Conservation (phyloP, 179 eudicot genomes). For the Actinidia polygama region DNA sequence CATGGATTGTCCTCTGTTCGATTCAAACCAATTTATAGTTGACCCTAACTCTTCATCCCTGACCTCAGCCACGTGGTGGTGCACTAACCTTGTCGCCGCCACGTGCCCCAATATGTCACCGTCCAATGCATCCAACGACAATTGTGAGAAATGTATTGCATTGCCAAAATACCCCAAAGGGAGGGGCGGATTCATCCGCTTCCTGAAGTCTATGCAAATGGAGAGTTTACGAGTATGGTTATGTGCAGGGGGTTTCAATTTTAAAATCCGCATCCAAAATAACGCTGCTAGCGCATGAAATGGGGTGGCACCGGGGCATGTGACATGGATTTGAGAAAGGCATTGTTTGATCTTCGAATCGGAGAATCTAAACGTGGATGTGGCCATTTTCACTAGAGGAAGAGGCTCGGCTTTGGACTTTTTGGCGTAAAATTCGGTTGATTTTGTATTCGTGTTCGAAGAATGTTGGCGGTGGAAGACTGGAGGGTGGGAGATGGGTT, state of each 20-base stretch:
- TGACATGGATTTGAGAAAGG: constrained; percentile 31
- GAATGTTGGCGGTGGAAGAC: constrained; percentile 34
- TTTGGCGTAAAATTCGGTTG: constrained; percentile 17
- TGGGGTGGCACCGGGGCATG: constrained; percentile 43
- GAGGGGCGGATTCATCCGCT: constrained; percentile 31
- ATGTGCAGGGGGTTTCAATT: constrained; percentile 9
- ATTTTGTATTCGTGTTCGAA: neutral
- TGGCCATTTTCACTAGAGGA: constrained; percentile 26
- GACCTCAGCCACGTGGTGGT: constrained; percentile 34
- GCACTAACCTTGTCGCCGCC: constrained; percentile 28
- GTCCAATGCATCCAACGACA: constrained; percentile 22
- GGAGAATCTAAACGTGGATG: constrained; percentile 49
- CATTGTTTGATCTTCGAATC: constrained; percentile 26
- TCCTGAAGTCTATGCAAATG: constrained; percentile 55
- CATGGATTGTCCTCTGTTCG: constrained; percentile 39
- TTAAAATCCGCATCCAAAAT: constrained; percentile 49
- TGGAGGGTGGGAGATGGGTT: constrained; percentile 46
- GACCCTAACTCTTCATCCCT: constrained; percentile 49
- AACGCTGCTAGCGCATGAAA: constrained; percentile 60
- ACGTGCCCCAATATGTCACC: constrained; percentile 25
- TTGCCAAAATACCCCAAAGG: constrained; percentile 63
- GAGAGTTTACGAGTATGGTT: constrained; percentile 30
- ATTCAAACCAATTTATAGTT: constrained; percentile 33
- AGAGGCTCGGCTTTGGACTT: constrained; percentile 22
- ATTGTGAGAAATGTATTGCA: constrained; percentile 43